These are phyloP conservation scores for Phaeosphaeriaceae sp. DNA, from an alignment of 2,329 filamentous ascomycete species.

Conservation along the genomic window DNA sequence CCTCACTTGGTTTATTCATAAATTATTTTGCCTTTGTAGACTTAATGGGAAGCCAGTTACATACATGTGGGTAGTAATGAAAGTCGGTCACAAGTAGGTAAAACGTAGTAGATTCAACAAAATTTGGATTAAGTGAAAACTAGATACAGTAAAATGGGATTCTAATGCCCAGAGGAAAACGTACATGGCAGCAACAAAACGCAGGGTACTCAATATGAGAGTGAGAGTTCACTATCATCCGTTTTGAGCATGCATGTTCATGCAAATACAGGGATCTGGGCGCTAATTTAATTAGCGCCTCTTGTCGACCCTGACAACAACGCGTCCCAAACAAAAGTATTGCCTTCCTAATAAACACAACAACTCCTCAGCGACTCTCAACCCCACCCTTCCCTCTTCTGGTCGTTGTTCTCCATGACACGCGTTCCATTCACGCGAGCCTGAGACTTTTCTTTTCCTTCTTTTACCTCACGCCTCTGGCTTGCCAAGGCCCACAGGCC, in stretches of 20 bases:
- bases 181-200: too few relatives aligned
- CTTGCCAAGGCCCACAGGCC: slow-evolving; percentile 35
- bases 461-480: slow-evolving; percentile 18
- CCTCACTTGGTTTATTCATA: too few relatives aligned
- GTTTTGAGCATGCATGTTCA: neutral
- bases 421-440: neutral
- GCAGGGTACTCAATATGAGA: too few relatives aligned
- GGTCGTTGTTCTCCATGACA: slow-evolving; percentile 2
- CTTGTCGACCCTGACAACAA: slow-evolving; percentile 11
- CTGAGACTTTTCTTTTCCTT: slow-evolving; percentile 6
- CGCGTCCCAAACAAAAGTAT: slow-evolving; percentile 17
- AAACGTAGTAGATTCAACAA: too few relatives aligned
- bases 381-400: slow-evolving; percentile 13
- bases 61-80: too few relatives aligned
- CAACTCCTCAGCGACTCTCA: slow-evolving; percentile 6
- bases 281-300: slow-evolving; percentile 8
- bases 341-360: slow-evolving; percentile 12
- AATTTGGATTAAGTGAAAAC: too few relatives aligned
- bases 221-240: neutral
- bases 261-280: neutral
- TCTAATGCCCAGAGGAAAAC: too few relatives aligned
- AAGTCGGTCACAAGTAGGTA: too few relatives aligned
- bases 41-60: too few relatives aligned
- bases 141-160: too few relatives aligned
- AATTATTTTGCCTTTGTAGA: too few relatives aligned